Conservation (phyloP, 805 yeast genomes). For the Ogataea pignaliae region DNA sequence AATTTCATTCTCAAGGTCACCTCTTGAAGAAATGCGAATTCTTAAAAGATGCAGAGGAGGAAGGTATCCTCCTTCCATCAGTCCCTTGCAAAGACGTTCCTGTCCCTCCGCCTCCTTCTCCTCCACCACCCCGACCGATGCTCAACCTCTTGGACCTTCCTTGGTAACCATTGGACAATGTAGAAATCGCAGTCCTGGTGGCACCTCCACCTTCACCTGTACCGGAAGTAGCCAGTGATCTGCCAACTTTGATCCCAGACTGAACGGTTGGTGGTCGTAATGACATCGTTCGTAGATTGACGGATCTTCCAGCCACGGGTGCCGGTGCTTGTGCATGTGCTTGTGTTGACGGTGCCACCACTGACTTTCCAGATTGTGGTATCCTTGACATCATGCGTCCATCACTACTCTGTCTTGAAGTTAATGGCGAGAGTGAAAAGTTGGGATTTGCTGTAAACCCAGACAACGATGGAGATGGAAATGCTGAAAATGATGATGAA, state of each 20-base stretch:
- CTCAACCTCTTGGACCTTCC: too few relatives aligned
- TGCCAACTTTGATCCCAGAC: neutral
- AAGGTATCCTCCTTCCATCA: neutral
- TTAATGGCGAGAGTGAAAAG: neutral
- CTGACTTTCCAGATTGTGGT: too few relatives aligned
- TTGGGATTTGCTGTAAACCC: neutral
- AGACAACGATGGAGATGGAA: neutral
- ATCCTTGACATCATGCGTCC: too few relatives aligned
- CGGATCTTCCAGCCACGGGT: neutral
- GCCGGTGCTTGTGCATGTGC: neutral
- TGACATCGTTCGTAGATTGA: slow-evolving; percentile 1
- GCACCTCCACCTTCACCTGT: too few relatives aligned
- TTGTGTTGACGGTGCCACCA: too few relatives aligned
- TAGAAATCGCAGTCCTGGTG: too few relatives aligned
- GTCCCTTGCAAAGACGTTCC: too few relatives aligned
- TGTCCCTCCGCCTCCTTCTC: too few relatives aligned
- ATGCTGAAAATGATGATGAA: too few relatives aligned
- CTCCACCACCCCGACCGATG: too few relatives aligned
- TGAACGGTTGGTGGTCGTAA: slow-evolving; percentile 3
- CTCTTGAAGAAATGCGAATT: neutral
- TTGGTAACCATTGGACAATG: too few relatives aligned
- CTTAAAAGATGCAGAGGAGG: neutral
- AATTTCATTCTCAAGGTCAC: neutral
- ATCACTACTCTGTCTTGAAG: neutral
- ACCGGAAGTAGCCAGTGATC: neutral